phyloP scores from a whole-genome alignment of 208 protist genomes.

The Angomonas deanei region DNA sequence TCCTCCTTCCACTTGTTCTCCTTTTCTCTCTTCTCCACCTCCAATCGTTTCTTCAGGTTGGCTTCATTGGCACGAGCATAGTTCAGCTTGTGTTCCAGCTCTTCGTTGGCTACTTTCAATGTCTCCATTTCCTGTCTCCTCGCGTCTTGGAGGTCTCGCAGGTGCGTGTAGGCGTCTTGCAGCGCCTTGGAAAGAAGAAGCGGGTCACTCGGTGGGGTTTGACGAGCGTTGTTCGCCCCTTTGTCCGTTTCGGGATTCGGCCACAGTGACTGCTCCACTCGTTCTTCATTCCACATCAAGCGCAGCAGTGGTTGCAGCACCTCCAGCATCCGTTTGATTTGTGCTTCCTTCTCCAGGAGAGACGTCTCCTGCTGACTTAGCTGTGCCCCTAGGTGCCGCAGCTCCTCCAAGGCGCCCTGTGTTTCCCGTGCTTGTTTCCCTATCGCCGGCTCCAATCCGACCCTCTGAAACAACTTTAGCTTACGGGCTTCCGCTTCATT shows the following conservation, averaged over 20 bases:
- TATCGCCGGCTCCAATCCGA: background rate
- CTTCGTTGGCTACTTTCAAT: no score
- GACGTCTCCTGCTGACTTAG: background rate
- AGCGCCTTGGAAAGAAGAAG: no score
- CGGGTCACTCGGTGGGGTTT: no score
- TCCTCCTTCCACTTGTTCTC: background rate
- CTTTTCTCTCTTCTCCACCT: background rate
- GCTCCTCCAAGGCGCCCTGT: background rate
- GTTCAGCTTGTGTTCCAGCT: no score
- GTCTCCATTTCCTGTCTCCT: no score
- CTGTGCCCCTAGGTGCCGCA: background rate
- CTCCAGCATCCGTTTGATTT: background rate
- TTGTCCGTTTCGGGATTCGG: no score
- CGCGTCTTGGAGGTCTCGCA: no score
- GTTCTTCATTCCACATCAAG: background rate
- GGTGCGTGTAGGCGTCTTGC: no score
- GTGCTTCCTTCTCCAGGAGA: background rate
- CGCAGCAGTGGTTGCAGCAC: background rate
- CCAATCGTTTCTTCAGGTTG: background rate
- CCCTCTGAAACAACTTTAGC: background rate
- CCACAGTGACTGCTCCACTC: background rate
- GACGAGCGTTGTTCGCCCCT: no score
- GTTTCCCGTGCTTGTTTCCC: background rate
- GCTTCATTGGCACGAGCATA: background rate
- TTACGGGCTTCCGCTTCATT: background rate